Evolutionary conservation across 352 stramenopile genomes (phyloP), one percentile per base, ranked within the genome.

Genomic region (Phytophthora kernoviae): DNA sequence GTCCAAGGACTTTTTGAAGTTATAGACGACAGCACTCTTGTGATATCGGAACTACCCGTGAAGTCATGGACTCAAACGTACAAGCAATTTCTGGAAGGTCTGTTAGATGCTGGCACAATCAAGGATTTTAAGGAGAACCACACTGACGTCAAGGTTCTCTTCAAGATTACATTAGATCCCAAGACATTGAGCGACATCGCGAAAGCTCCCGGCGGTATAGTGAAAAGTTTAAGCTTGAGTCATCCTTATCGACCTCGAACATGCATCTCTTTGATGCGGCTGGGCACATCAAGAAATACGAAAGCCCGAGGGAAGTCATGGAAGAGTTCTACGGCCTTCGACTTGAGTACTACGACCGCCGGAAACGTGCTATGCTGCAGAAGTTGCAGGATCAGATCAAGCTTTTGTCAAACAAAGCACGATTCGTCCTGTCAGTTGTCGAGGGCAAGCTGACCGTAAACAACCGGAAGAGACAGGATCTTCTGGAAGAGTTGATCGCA

Each of bases 181-280:
- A 88, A 95, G 44, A 80, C 53, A 14, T 54, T 96, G n/a, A 74
- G 65, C 17, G 76, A 90, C 18, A 89, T 91, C 64, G 65, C 82
- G 53, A 85, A 83, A 54, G 78, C 73, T 27, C 73, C 73, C 42
- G 73, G 74, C 47, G 75, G 90, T 68, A 87, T 99, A 30, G 70
- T 98, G 46, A 98, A 98, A 92, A 92, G 56, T 98, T 99, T 62
- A 98, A 98, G 67, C 90, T 99, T 3, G 92, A 97, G 51, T 91
- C 85, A 8, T 94, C 85, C 12, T 76, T 99, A 32, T 96, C 81
- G 9, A 98, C 91, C 2, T 97, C 87, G 11, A 99, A 99, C 70
- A 99, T 99, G 96, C 91, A 99, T 62, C 81, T 98, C 7, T 99
- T 99, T 72, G 90, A 98, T 57, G 58, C 71, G 6, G 37, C 84